These are phyloP conservation scores for Pythium volutum DNA, from an alignment of 352 stramenopile genomes.

Conservation along the genomic window DNA sequence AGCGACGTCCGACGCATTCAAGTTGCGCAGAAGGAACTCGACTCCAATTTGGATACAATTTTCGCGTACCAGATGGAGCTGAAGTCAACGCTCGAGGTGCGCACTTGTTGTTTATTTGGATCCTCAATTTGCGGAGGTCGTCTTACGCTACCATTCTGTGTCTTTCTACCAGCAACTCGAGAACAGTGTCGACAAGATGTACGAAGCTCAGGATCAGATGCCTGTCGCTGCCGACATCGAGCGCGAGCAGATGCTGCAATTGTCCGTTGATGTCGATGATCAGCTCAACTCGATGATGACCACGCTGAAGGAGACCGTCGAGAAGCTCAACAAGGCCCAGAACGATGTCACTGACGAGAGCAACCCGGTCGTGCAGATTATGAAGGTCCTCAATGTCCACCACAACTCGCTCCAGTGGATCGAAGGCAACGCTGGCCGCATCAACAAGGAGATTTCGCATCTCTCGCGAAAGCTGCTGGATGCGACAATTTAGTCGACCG, in stretches of 20 bases:
- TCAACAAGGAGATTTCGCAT: constrained; percentile 65
- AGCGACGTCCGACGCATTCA: constrained; percentile 83
- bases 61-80: constrained; percentile 89
- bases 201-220: constrained; percentile 83
- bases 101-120: background rate
- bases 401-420: constrained; percentile 88
- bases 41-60: constrained; percentile 86
- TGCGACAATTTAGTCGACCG: constrained; percentile 42
- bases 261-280: constrained; percentile 84
- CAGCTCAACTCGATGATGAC: constrained; percentile 87
- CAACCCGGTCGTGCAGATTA: constrained; percentile 85
- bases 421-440: constrained; percentile 62
- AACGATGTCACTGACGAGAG: constrained; percentile 63
- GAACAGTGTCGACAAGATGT: constrained; percentile 89
- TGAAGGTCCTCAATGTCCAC: constrained; percentile 89
- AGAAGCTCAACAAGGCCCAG: constrained; percentile 84
- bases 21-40: constrained; percentile 82
- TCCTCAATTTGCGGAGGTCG: background rate
- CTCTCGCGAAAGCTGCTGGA: constrained; percentile 68
- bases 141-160: background rate
- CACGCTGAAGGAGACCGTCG: constrained; percentile 84
- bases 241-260: constrained; percentile 81
- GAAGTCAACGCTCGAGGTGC: constrained; percentile 84
- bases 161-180: constrained; percentile 68
- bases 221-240: constrained; percentile 82